Base-by-base conservation (phyloP, 2,329 filamentous ascomycete species). In the Lomentospora prolificans region DNA sequence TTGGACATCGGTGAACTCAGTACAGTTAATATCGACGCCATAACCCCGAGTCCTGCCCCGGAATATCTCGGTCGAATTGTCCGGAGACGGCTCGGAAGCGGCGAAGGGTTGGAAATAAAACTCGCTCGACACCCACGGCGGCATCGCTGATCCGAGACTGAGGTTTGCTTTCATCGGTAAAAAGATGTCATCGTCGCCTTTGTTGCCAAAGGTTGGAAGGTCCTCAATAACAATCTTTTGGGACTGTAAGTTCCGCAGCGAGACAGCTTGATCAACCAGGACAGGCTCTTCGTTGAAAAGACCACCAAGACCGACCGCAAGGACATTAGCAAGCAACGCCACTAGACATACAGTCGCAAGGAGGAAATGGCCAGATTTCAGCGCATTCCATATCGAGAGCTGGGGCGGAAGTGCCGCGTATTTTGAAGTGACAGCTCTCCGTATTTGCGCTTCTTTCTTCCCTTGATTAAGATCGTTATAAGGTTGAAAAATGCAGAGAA, bases 331-430 rank as follows among this genome's bases (percentile, higher is more conserved):
- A 0, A 81, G 63, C 0, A 84, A 57, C 0, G 76, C 71, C 56
- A 78, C 73, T 0, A 65, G 4, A 55, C 80, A 82, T 0, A 84
- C 67, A 0, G 70, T 46, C 0, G 65, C 71, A 0, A 85, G 66
- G 0, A 78, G 31, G 1, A 76, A 66, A 50, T 85, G 80, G 0
- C 64, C 56, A 0, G 73, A 67, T 2, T 63, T 66, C 0, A 78
- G 1, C 0, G 81, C 79, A 36, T 74, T 69, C 60, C 70, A 72
- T 0, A 80, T 4, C 0, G 71, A 67, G 0, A 85, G 64, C 24
- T 81, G 79, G 0, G 81, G 80, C 0, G 82, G 81, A 0, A 83
- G 57, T 0, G 80, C 78, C 0, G 72, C 76, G 55, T 84, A 85
- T 9, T 66, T 69, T 0, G 70, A 64, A 3, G 77, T 63, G 0